Conservation (phyloP, 768 basidiomycete genomes). For the Russula abietina region DNA sequence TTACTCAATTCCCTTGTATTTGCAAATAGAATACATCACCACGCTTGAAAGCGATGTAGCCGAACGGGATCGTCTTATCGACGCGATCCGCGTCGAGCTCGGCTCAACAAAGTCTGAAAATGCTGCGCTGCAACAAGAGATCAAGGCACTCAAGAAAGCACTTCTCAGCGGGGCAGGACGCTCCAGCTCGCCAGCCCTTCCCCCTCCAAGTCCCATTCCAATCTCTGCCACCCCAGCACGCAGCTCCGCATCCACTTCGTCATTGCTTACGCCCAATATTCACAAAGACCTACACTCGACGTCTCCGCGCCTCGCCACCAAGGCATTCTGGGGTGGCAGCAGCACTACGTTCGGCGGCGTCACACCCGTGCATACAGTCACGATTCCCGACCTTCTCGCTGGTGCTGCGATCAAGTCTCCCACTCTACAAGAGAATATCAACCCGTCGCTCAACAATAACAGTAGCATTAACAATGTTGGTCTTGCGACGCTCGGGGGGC, state of each 20-base stretch:
- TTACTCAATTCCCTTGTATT: background rate
- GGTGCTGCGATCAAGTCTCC: slow-evolving; percentile 26
- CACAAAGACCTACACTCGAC: slow-evolving; percentile 66
- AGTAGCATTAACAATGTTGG: slow-evolving; percentile 31
- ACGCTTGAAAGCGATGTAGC: slow-evolving; percentile 92
- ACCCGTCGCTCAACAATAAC: slow-evolving; percentile 56
- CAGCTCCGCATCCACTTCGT: slow-evolving; percentile 24
- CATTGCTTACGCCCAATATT: slow-evolving; percentile 56
- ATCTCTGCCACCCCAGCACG: slow-evolving; percentile 23
- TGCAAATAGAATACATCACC: slow-evolving; percentile 74
- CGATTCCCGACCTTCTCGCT: slow-evolving; percentile 58
- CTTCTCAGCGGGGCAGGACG: slow-evolving; percentile 61
- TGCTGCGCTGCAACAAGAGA: slow-evolving; percentile 71
- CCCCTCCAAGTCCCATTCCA: slow-evolving; percentile 41
- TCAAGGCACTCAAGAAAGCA: slow-evolving; percentile 64
- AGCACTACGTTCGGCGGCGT: slow-evolving; percentile 50
- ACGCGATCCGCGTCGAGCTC: slow-evolving; percentile 79
- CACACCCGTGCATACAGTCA: slow-evolving; percentile 79
- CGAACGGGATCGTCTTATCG: slow-evolving; percentile 85
- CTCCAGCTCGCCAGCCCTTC: slow-evolving; percentile 36
- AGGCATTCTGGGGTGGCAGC: slow-evolving; percentile 80
- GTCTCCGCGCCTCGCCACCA: slow-evolving; percentile 49
- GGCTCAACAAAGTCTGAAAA: slow-evolving; percentile 78
- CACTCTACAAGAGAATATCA: slow-evolving; percentile 68
- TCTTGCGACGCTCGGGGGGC: slow-evolving; percentile 31